Evolutionary conservation across 2,329 filamentous ascomycete species (phyloP).

Genomic region (Orbilia javanica): DNA sequence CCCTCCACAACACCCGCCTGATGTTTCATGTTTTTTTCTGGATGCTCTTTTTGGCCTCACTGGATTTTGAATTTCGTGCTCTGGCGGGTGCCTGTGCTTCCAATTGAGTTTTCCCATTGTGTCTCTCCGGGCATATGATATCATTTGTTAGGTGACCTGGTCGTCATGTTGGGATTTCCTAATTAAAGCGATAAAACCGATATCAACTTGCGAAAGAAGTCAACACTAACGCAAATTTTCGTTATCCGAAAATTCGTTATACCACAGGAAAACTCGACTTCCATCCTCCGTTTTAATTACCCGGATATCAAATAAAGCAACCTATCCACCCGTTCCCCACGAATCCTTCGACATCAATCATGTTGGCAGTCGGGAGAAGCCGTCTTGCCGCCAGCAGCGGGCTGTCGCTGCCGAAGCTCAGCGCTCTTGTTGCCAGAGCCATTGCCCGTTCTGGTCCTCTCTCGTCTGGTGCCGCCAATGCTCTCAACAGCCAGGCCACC

Average conservation of each 20-base stretch:
- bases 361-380: slow-evolving; percentile 56
- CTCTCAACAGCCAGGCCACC: slow-evolving; percentile 25
- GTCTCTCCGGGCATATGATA: slow-evolving; percentile 12
- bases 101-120: slow-evolving; percentile 28
- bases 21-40: not conserved
- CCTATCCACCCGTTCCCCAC: not conserved
- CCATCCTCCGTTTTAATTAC: not conserved
- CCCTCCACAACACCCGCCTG: not conserved
- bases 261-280: slow-evolving; percentile 7
- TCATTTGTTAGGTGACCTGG: slow-evolving; percentile 13
- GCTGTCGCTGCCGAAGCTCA: slow-evolving; percentile 52
- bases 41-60: not conserved
- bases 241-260: slow-evolving; percentile 48
- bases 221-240: slow-evolving; percentile 58
- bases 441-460: slow-evolving; percentile 53
- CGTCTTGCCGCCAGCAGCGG: slow-evolving; percentile 46
- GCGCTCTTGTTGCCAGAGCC: slow-evolving; percentile 46
- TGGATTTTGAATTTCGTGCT: not conserved
- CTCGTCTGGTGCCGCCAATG: slow-evolving; percentile 44
- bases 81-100: slow-evolving; percentile 14
- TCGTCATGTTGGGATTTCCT: slow-evolving; percentile 22
- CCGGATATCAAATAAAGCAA: slow-evolving; percentile 1
- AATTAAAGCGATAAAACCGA: slow-evolving; percentile 32
- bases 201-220: slow-evolving; percentile 25
- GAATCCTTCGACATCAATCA: slow-evolving; percentile 11